A percentile compares a stretch with the other conserved stretches of the same genome.
phyloP scores from a whole-genome alignment of 148 eudicot genomes.

The Salicornia ramosissima region DNA sequence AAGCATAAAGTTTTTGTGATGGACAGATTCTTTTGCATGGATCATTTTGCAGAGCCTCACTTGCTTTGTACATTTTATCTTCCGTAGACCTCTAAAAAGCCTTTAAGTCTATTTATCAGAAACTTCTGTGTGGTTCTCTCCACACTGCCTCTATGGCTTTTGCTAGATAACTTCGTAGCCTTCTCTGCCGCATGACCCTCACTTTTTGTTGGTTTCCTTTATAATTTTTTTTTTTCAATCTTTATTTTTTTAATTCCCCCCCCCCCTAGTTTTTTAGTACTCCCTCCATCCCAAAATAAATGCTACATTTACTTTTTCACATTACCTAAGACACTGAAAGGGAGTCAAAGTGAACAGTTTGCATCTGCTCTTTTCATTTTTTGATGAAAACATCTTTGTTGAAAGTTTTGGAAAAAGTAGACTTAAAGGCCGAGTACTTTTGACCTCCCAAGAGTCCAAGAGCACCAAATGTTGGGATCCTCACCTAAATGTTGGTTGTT shows the following conservation, averaged over 20 bases:
- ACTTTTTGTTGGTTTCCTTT: too few species aligned
- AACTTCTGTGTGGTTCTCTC: not conserved
- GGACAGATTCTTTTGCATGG: not conserved
- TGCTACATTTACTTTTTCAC: too few species aligned
- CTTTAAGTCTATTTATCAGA: too few species aligned
- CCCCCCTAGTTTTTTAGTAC: too few species aligned
- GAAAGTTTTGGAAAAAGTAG: not conserved
- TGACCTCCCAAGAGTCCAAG: not conserved
- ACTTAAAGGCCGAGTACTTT: not conserved
- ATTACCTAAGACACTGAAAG: too few species aligned
- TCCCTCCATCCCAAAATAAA: too few species aligned
- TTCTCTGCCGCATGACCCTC: not conserved
- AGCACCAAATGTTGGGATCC: not conserved
- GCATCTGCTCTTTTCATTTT: not conserved
- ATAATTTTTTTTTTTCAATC: not conserved
- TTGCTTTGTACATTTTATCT: not conserved
- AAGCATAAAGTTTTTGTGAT: not conserved
- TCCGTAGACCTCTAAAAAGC: not conserved
- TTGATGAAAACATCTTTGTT: not conserved
- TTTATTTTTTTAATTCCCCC: too few species aligned
- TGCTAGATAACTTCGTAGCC: not conserved
- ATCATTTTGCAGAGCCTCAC: not conserved
- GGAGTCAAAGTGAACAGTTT: too few species aligned
- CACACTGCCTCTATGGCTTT: not conserved
- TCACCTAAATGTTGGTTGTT: not conserved